Percentiles rank a stretch among this genome's conserved stretches.
These are phyloP conservation scores for Suhomyces faveliae DNA, from an alignment of 805 yeast genomes.

Conservation along the genomic window DNA sequence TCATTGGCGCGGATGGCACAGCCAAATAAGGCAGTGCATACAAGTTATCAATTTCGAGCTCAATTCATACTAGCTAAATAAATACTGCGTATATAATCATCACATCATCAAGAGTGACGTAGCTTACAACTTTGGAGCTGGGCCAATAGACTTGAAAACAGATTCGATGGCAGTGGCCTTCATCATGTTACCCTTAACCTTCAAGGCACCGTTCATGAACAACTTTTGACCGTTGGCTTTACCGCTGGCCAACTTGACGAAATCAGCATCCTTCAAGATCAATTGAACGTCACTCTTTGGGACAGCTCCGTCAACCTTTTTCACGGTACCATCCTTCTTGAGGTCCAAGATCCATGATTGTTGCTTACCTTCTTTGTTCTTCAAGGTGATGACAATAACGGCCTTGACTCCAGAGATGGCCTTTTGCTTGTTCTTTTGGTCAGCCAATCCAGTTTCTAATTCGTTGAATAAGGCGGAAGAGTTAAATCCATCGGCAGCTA, in stretches of 20 bases:
- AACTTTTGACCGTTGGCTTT: slow-evolving; percentile 83
- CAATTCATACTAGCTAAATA: background rate
- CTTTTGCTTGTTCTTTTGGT: slow-evolving; percentile 33
- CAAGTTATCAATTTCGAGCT: background rate
- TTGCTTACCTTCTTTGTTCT: slow-evolving; percentile 57
- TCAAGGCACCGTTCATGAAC: slow-evolving; percentile 80
- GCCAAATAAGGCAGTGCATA: no score
- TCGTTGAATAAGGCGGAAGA: slow-evolving; percentile 42
- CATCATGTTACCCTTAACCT: slow-evolving; percentile 88
- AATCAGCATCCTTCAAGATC: slow-evolving; percentile 63
- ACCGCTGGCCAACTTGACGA: slow-evolving; percentile 69
- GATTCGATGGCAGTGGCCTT: slow-evolving; percentile 78
- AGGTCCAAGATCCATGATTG: slow-evolving; percentile 69
- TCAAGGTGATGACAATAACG: slow-evolving; percentile 62
- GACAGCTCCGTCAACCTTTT: slow-evolving; percentile 44
- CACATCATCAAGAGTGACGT: background rate
- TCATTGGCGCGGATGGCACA: no score
- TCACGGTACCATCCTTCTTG: slow-evolving; percentile 52
- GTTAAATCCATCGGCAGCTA: slow-evolving; percentile 40
- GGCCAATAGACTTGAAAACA: slow-evolving; percentile 54
- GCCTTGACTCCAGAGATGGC: slow-evolving; percentile 55
- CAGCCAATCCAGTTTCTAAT: slow-evolving; percentile 39
- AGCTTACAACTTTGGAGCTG: slow-evolving; percentile 43
- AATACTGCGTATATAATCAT: background rate
- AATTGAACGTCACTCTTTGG: slow-evolving; percentile 63